Conservation (phyloP, 257 asterid species). For the Nicotiana knightiana region DNA sequence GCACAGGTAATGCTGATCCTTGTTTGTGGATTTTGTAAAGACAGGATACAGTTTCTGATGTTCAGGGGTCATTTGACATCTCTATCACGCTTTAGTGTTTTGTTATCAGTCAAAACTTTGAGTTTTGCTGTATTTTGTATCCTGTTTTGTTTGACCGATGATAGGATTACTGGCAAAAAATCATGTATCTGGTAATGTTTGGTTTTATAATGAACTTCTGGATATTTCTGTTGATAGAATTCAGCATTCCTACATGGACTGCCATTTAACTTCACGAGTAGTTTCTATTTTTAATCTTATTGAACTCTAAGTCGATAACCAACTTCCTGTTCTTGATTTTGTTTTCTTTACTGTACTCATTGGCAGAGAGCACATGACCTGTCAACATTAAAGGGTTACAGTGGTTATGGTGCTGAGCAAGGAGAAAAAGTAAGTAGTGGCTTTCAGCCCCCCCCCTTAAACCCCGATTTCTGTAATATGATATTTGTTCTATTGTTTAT, state of each 20-base stretch:
- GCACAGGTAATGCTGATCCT: constrained; percentile 49
- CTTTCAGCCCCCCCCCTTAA: background rate
- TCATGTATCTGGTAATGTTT: background rate
- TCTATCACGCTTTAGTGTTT: background rate
- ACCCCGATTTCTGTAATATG: background rate
- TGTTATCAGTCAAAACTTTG: background rate
- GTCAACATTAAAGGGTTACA: constrained; percentile 80
- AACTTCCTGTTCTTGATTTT: constrained; percentile 10
- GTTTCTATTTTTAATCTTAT: background rate
- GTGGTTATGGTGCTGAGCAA: constrained; percentile 98
- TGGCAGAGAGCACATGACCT: constrained; percentile 61
- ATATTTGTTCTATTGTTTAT: background rate
- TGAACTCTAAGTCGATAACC: background rate
- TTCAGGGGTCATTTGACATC: background rate
- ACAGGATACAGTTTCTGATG: background rate
- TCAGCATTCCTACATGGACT: background rate
- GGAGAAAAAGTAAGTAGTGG: constrained; percentile 69
- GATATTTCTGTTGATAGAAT: background rate
- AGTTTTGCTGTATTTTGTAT: background rate
- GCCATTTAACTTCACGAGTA: background rate
- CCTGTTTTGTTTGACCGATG: background rate
- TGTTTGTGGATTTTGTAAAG: background rate
- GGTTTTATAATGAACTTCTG: background rate
- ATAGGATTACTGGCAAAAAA: background rate
- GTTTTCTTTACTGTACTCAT: constrained; percentile 6